phyloP scores from a whole-genome alignment of 805 yeast species.

The Dipodascopsis tothii region DNA sequence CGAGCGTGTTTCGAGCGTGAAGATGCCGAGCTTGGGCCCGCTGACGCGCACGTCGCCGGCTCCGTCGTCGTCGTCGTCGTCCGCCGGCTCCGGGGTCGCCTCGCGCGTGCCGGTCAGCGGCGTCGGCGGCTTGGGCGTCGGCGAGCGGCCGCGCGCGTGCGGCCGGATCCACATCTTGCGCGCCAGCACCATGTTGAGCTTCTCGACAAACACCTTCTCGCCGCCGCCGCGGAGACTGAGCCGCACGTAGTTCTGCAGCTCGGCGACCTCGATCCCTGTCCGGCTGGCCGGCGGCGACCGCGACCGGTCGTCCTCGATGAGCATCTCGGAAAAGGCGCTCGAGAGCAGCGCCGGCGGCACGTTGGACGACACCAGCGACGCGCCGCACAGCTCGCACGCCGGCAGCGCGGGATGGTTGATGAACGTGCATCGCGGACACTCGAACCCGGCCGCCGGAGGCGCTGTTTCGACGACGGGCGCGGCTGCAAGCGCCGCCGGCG shows the following conservation, averaged over 20 bases:
- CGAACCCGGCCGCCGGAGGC: conserved; percentile 23
- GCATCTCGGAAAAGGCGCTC: conserved; percentile 24
- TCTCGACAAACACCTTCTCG: conserved; percentile 45
- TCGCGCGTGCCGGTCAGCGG: no score
- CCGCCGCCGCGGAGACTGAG: conserved; percentile 73
- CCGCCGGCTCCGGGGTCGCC: no score
- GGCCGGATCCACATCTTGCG: conserved; percentile 41
- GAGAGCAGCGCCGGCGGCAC: conserved; percentile 25
- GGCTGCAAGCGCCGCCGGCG: no score
- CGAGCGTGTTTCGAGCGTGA: conserved; percentile 55
- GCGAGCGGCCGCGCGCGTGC: neutral
- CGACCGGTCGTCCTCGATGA: conserved; percentile 5
- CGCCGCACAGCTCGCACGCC: conserved; percentile 84
- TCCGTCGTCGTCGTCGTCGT: neutral
- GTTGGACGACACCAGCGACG: conserved; percentile 36
- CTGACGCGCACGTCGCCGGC: neutral
- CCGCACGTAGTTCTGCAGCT: conserved; percentile 37
- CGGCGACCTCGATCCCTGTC: neutral
- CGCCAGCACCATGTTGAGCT: conserved; percentile 41
- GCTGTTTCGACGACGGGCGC: no score
- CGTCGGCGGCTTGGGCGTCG: neutral
- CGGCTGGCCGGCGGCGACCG: conserved; percentile 6
- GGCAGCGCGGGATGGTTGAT: conserved; percentile 71
- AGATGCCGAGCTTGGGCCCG: conserved; percentile 54
- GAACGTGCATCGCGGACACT: conserved; percentile 64